Conservation (phyloP, 306 rosid genomes). For the Styphnolobium japonicum region DNA sequence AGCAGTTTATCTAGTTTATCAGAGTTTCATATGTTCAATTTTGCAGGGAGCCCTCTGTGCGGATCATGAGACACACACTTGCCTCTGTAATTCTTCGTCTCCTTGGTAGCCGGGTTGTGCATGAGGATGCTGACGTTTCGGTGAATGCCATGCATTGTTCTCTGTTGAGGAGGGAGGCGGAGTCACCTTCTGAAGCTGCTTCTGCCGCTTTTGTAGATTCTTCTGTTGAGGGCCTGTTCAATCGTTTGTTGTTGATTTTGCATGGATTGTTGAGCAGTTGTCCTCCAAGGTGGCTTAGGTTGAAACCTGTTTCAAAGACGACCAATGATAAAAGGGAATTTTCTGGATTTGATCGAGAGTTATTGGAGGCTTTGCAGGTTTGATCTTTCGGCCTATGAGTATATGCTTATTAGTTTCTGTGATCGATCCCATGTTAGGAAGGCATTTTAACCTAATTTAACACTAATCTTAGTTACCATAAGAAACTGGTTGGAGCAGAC, state of each 20-base stretch:
- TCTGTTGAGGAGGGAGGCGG: conserved; percentile 57
- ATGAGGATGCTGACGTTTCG: conserved; percentile 58
- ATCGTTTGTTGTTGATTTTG: conserved; percentile 68
- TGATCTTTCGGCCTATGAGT: conserved; percentile 18
- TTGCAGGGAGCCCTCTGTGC: conserved; percentile 79
- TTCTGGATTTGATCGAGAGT: conserved; percentile 60
- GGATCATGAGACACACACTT: conserved; percentile 69
- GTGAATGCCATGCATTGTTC: conserved; percentile 36
- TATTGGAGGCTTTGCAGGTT: conserved; percentile 87
- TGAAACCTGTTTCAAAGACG: conserved; percentile 47
- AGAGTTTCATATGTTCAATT: conserved; percentile 5
- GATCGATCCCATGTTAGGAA: not conserved
- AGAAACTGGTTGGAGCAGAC: not conserved
- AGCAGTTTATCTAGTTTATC: not conserved
- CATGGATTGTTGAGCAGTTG: conserved; percentile 75
- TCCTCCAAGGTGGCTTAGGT: conserved; percentile 81
- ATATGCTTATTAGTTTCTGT: conserved; percentile 6
- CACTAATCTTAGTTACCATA: not conserved
- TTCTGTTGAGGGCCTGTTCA: conserved; percentile 65
- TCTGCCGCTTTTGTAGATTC: conserved; percentile 43
- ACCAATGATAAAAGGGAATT: conserved; percentile 54
- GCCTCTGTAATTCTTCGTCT: conserved; percentile 80
- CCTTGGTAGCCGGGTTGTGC: conserved; percentile 74
- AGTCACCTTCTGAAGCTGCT: conserved; percentile 57
- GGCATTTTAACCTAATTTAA: not conserved